Base-by-base conservation (phyloP, 1,139 yeast genomes). In the Debaryomyces coudertii region DNA sequence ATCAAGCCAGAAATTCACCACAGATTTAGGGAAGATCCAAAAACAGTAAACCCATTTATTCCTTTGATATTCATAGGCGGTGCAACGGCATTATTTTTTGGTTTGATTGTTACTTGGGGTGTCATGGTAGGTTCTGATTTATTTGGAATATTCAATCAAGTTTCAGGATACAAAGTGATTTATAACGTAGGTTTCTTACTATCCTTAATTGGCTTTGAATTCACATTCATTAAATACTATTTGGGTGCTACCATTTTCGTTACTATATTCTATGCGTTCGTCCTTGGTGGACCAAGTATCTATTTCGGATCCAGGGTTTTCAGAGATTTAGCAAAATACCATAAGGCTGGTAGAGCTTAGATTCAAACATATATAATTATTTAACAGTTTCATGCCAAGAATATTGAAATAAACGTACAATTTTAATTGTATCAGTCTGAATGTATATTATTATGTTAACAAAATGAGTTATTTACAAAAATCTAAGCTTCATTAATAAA, bases 161-260 rank as follows among this genome's bases (percentile, higher is more conserved):
- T 57, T 40, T 57, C 60, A 46, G 54, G 57, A 31, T 51, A 45
- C 46, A 76, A 61, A 54, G 61, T 57, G 53, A 50, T 69, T 35
- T 56, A 63, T 65, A 66, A 80, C 59, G 57, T 66, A 15, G 76
- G 77, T 3, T 83, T 87, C 54, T 62, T 88, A 43, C 65, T 64
- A 2, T 67, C 84, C 2, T 62, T 90, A 40, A 61, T 77, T 15
- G 82, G 81, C 4, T 76, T 82, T 53, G 97, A 90, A 67, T 63
- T 68, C 39, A 72, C 80, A 20, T 88, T 90, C 57, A 65, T 79
- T 53, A 77, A 74, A 51, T 92, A 92, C 69, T 92, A 82, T 67
- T 63, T 82, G 53, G 87, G 89, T 25, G 73, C 80, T 35, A 75
- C 89, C 20, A 88, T 92, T 44, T 90, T 92, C 64, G 74, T 80